Conservation (phyloP, 2,329 filamentous ascomycete species). For the Dactylonectria estremocensis region DNA sequence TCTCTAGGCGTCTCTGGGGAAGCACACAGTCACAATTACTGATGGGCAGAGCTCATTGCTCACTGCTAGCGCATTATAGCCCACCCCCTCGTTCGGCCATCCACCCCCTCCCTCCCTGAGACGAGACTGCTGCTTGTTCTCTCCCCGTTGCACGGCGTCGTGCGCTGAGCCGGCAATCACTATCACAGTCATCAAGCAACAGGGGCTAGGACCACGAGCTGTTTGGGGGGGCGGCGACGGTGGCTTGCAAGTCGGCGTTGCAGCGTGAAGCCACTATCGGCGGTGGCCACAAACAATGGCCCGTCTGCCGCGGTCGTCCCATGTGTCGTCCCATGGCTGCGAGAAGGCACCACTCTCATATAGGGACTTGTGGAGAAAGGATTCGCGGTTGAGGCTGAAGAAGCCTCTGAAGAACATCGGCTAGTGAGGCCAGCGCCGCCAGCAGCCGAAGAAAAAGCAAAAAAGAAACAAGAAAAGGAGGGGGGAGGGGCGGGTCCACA, state of each 20-base stretch:
- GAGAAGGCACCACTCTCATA: conserved; percentile 38
- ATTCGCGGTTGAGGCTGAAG: conserved; percentile 47
- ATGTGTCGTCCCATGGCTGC: conserved; percentile 47
- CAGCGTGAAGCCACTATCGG: conserved; percentile 40
- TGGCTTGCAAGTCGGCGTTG: conserved; percentile 38
- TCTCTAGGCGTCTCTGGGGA: conserved; percentile 40
- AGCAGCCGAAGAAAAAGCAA: conserved; percentile 43
- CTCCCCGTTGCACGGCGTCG: conserved; percentile 30
- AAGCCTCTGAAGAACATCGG: conserved; percentile 34
- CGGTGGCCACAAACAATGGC: conserved; percentile 33
- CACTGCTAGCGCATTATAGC: conserved; percentile 31
- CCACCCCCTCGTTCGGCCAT: conserved; percentile 32
- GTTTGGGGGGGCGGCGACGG: not conserved
- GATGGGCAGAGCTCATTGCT: not conserved
- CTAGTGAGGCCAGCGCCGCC: conserved; percentile 41
- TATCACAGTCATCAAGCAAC: conserved; percentile 24
- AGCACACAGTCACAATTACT: conserved; percentile 25
- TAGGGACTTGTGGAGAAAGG: conserved; percentile 32
- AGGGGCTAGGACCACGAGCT: conserved; percentile 27
- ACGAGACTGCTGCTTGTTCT: conserved; percentile 35
- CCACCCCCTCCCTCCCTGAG: conserved; percentile 35
- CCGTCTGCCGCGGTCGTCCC: conserved; percentile 42
- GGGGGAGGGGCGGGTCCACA: conserved; percentile 42
- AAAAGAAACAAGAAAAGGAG: conserved; percentile 21
- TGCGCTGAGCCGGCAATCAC: conserved; percentile 41